Conservation (phyloP, 2,329 filamentous ascomycete genomes). For the Xylariaceae sp. region DNA sequence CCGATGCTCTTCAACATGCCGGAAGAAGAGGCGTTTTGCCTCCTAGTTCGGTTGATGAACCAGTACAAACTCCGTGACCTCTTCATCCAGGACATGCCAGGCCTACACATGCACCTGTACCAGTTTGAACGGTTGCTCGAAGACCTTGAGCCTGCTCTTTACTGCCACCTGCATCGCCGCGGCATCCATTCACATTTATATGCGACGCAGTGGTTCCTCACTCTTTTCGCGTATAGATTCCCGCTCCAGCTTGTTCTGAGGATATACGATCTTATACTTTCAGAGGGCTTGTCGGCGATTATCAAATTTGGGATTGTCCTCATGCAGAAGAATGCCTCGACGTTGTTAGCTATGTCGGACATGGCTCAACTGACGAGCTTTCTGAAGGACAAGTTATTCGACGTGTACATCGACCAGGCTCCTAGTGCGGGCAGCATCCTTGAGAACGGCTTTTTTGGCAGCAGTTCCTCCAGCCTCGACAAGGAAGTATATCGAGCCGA, state of each 20-base stretch:
- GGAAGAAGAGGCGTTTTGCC: slow-evolving; percentile 93
- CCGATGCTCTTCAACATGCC: slow-evolving; percentile 97
- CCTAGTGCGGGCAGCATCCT: slow-evolving; percentile 91
- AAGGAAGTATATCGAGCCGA: slow-evolving; percentile 97
- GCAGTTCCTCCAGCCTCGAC: slow-evolving; percentile 82
- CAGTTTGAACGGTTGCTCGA: slow-evolving; percentile 94
- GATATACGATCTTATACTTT: slow-evolving; percentile 94
- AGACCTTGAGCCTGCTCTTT: slow-evolving; percentile 90
- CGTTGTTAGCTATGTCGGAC: slow-evolving; percentile 81
- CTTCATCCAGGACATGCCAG: slow-evolving; percentile 95
- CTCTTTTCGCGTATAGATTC: slow-evolving; percentile 97
- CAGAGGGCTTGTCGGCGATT: slow-evolving; percentile 90
- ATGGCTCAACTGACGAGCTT: slow-evolving; percentile 89
- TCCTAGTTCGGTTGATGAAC: slow-evolving; percentile 94
- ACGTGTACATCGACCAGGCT: slow-evolving; percentile 93
- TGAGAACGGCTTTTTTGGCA: slow-evolving; percentile 96
- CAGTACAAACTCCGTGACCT: slow-evolving; percentile 91
- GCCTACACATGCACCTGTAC: slow-evolving; percentile 88
- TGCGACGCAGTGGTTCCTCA: slow-evolving; percentile 98
- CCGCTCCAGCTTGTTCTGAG: slow-evolving; percentile 93
- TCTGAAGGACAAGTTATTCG: slow-evolving; percentile 91
- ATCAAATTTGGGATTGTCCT: slow-evolving; percentile 92
- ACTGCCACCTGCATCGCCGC: slow-evolving; percentile 87
- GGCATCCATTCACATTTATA: slow-evolving; percentile 91
- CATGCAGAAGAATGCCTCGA: slow-evolving; percentile 89